Percentiles rank a stretch among this genome's conserved stretches.
Evolutionary conservation across 176 grass and related monocot genomes (phyloP).

Genomic region (Lolium perenne): DNA sequence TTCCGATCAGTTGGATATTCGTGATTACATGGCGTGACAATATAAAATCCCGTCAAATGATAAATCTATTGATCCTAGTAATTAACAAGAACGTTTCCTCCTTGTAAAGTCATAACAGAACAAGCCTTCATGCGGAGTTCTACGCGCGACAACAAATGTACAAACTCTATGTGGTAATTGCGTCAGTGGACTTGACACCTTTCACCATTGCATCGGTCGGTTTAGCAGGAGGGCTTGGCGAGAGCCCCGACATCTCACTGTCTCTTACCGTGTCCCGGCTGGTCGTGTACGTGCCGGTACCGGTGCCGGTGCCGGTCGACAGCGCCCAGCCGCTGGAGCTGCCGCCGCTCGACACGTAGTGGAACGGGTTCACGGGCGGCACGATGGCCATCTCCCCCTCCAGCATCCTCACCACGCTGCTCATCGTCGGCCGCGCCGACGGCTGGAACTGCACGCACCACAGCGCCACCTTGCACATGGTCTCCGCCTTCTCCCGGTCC

Average conservation of each 20-base stretch:
- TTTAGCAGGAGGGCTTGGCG: constrained; percentile 15
- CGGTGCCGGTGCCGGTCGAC: constrained; percentile 27
- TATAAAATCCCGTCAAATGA: no score
- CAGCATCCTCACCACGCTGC: constrained; percentile 74
- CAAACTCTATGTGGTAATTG: neutral
- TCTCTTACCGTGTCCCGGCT: constrained; percentile 20
- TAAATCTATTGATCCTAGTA: no score
- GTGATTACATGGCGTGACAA: no score
- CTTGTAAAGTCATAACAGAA: no score
- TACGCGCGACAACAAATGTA: neutral
- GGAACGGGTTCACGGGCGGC: constrained; percentile 74
- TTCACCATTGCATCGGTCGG: neutral
- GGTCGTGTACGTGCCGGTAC: neutral
- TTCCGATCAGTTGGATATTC: no score
- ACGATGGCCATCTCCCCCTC: constrained; percentile 77
- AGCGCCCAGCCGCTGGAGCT: neutral
- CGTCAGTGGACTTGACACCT: neutral
- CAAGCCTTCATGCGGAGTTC: neutral
- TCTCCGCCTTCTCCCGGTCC: constrained; percentile 59
- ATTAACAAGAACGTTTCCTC: no score
- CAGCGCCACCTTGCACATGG: constrained; percentile 79
- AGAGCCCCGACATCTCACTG: neutral
- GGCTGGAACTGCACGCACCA: constrained; percentile 83
- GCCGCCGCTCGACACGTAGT: constrained; percentile 37
- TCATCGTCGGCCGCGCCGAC: constrained; percentile 69